Conservation (phyloP, 176 grass and related monocot genomes). For the Bonia amplexicaulis region DNA sequence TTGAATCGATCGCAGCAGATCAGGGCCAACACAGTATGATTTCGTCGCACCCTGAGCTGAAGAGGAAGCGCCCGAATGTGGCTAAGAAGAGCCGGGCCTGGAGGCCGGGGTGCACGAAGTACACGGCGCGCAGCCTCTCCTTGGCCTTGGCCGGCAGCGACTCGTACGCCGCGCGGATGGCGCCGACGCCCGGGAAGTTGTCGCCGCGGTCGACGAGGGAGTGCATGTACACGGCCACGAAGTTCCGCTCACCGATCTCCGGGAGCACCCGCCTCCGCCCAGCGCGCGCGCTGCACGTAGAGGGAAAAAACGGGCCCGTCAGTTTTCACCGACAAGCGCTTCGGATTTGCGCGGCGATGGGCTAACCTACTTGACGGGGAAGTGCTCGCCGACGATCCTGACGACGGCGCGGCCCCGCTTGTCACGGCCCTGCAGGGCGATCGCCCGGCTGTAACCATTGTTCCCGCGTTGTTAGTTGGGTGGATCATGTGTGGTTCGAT, state of each 20-base stretch:
- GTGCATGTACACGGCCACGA: slow-evolving; percentile 80
- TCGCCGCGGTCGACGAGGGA: slow-evolving; percentile 50
- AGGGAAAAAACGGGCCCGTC: neutral
- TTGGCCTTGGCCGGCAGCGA: slow-evolving; percentile 30
- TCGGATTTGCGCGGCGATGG: neutral
- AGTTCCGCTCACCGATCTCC: slow-evolving; percentile 38
- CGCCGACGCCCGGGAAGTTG: slow-evolving; percentile 72
- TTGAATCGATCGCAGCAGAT: neutral
- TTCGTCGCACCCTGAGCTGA: slow-evolving; percentile 48
- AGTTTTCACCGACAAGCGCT: neutral
- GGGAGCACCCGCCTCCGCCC: slow-evolving; percentile 52
- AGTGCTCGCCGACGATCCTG: slow-evolving; percentile 78
- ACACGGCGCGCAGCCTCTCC: slow-evolving; percentile 56
- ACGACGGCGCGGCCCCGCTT: slow-evolving; percentile 54
- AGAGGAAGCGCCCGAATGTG: slow-evolving; percentile 76
- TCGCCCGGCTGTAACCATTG: slow-evolving; percentile 28
- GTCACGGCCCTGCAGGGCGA: slow-evolving; percentile 63
- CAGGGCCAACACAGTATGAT: neutral
- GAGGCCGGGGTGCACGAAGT: slow-evolving; percentile 86
- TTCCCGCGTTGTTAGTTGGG: too few relatives aligned
- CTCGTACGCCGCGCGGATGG: slow-evolving; percentile 62
- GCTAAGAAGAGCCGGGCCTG: slow-evolving; percentile 91
- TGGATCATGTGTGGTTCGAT: too few relatives aligned
- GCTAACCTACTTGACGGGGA: slow-evolving; percentile 24
- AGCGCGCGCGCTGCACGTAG: slow-evolving; percentile 44